A percentile compares a stretch with the other conserved stretches of the same genome.
Evolutionary conservation across 257 asterid species (phyloP).

Genomic region (Solanum lycopersicoides): DNA sequence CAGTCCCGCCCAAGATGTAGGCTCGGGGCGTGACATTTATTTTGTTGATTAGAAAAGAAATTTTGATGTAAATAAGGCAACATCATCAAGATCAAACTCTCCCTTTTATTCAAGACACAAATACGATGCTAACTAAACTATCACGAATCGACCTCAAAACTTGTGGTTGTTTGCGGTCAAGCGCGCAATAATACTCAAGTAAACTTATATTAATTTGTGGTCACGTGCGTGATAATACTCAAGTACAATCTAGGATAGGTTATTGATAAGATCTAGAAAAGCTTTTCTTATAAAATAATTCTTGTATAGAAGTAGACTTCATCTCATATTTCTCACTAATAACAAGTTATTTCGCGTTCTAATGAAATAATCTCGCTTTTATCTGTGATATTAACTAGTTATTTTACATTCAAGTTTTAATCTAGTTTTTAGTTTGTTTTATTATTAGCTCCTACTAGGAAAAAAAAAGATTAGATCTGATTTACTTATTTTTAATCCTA

Average conservation of each 20-base stretch:
- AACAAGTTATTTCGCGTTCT: background rate
- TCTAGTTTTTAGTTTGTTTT: no score
- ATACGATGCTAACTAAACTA: background rate
- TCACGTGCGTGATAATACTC: background rate
- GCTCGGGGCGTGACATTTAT: no score
- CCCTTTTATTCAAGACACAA: no score
- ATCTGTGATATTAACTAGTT: background rate
- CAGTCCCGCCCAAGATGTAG: no score
- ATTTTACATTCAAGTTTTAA: background rate
- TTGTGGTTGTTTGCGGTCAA: background rate
- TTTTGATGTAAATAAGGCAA: background rate
- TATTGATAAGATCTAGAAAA: background rate
- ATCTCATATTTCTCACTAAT: background rate
- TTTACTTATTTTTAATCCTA: background rate
- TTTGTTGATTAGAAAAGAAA: background rate
- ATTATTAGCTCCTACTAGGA: background rate
- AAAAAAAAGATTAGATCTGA: background rate
- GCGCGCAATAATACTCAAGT: background rate
- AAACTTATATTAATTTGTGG: no score
- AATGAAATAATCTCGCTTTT: no score
- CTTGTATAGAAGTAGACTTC: background rate
- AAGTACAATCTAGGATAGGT: background rate
- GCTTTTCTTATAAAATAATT: no score
- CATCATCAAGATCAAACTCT: no score
- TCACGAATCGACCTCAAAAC: background rate